Base-by-base conservation (phyloP, 352 stramenopile genomes). In the Phytophthora tubulina region DNA sequence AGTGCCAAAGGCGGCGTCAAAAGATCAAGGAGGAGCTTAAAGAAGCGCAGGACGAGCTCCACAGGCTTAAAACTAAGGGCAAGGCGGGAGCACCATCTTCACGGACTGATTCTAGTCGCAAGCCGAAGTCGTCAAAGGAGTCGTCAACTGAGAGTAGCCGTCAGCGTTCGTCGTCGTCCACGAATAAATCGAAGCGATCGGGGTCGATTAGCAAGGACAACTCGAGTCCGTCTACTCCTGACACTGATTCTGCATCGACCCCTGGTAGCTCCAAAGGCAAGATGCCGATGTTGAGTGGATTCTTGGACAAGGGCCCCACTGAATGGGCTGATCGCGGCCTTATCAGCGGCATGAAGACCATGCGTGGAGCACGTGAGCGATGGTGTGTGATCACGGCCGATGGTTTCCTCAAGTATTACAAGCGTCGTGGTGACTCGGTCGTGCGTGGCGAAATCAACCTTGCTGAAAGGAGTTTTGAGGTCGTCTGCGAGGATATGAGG, bases 291-390 rank as follows among this genome's bases (percentile, higher is more conserved):
- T 64, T 93, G 6, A 83, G 57, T 48, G 88, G 88, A 0, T 95
- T 94, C 68, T 72, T 96, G 58, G 89, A 95, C 31, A 96, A 96
- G 73, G 89, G 89, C 1, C 89, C 89, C n/a, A 95, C 88, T 7
- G 88, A 96, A 44, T 96, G 88, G 86, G 92, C 86, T 36, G 80
- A 91, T 41, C 79, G 80, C 33, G 87, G 87, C 0, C 64, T 96
- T 17, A 91, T 95, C 59, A 85, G 82, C 49, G 89, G 86, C 68
- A 95, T 95, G 85, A 95, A 95, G 72, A 86, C 87, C 2, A 96
- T 95, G 89, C 88, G 89, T 38, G 89, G 89, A 21, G 78, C 88
- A 2, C 88, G 89, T 53, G 89, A 95, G 75, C 88, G 89, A 9
- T 96, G 89, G 89, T 96, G 89, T 63, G 84, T 93, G 45, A 89